Base-by-base conservation (phyloP, 2,329 filamentous ascomycete species). In the Penicillium oxalicum region DNA sequence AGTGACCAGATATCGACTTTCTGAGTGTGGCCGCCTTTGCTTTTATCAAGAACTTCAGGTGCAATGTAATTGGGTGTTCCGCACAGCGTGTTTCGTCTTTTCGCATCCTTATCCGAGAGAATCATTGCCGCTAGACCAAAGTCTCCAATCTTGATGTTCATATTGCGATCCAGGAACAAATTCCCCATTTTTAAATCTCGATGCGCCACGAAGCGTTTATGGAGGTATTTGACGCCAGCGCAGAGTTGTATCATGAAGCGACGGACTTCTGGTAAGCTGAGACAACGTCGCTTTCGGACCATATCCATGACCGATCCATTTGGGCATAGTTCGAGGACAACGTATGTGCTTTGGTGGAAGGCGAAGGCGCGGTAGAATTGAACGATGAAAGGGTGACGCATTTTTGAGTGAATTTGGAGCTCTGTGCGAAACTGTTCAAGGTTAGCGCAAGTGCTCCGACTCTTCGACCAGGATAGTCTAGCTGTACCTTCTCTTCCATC, bases 1-100 rank as follows among this genome's bases (percentile, higher is more conserved):
- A 98, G 78, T 39, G 91, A 95, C 94, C 94, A 98, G 48, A 98
- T 88, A 66, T 98, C 93, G 3, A 98, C 93, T 76, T 94, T 95
- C 66, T 97, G 91, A 58, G 95, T 93, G 66, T 98, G 93, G 0
- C 93, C 93, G 61, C 91, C 89, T 64, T 88, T 93, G 32, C 87
- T 88, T 75, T 93, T 95, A 64, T 95, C 88, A 44, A 98, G 73
- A 53, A 98, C 95, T 65, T 98, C 93, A 0, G 93, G 93, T 0
- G 93, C 93, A 59, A 98, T 95, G 67, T 98, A 98, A 69, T 98
- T 98, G 1, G 93, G 93, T 4, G 93, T 98, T 50, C 93, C 93
- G 61, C 93, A 98, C 51, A 98, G 82, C 5, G 93, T 98, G 26
- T 89, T 96, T 61, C 94, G 81, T 55, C 93, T 83, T 59, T 77